A percentile compares a stretch with the other conserved stretches of the same genome.
Evolutionary conservation across 2,329 filamentous ascomycete species (phyloP).

Genomic region (Colletotrichum horii): DNA sequence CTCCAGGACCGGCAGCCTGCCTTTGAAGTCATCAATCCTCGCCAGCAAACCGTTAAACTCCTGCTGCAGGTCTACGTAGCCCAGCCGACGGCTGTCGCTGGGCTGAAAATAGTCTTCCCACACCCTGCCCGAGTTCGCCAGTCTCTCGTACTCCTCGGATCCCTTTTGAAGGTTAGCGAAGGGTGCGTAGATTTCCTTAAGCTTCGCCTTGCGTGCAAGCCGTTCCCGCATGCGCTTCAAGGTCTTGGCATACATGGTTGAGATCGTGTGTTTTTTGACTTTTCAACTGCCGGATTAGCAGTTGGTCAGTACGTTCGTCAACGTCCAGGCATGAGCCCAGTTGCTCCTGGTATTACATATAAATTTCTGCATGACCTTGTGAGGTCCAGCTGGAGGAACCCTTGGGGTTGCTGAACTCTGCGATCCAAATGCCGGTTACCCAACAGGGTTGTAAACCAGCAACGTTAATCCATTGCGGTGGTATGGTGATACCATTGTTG

Average conservation of each 20-base stretch:
- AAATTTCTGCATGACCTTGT: background rate
- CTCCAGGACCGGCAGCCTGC: background rate
- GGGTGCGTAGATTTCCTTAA: constrained; percentile 9
- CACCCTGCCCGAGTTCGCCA: constrained; percentile 24
- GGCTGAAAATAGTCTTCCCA: constrained; percentile 28
- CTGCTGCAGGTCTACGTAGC: background rate
- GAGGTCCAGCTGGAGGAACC: background rate
- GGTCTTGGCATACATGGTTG: background rate
- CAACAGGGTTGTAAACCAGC: background rate
- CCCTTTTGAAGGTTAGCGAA: background rate
- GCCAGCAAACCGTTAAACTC: background rate
- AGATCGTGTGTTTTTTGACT: background rate
- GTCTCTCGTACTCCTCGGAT: constrained; percentile 20
- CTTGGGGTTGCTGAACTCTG: background rate
- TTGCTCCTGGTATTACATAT: background rate
- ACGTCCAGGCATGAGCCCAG: background rate
- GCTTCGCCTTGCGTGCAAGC: background rate
- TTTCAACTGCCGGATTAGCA: background rate
- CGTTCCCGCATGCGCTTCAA: background rate
- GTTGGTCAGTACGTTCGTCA: background rate
- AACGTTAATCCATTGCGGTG: background rate
- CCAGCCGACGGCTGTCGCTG: background rate
- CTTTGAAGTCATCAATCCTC: constrained; percentile 10
- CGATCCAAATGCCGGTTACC: background rate
- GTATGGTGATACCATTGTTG: background rate